Evolutionary conservation across 1,139 yeast genomes (phyloP).

Genomic region (Tardiomyces depauwii): DNA sequence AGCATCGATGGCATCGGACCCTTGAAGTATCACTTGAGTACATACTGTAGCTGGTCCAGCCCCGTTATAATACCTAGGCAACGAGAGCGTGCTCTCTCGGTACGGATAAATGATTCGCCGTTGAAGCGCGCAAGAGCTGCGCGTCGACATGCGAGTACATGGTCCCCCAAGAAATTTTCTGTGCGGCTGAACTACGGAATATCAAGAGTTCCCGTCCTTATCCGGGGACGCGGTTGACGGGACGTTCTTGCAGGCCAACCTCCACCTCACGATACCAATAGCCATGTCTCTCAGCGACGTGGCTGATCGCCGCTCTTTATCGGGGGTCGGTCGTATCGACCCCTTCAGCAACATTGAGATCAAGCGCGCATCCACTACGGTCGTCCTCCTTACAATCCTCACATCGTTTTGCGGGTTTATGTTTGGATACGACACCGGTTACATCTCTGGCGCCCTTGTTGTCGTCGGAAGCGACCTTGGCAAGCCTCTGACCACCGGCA

Average conservation of each 20-base stretch:
- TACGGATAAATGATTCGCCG: too few species aligned
- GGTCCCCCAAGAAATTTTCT: too few species aligned
- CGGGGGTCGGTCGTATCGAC: neutral
- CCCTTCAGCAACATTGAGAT: neutral
- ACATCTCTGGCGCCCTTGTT: slow-evolving; percentile 84
- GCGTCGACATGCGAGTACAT: too few species aligned
- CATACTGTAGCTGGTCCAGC: too few species aligned
- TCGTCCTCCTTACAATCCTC: slow-evolving; percentile 58
- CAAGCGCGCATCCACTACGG: slow-evolving; percentile 26
- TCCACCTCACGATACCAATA: neutral
- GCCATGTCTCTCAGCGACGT: neutral
- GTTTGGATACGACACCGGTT: slow-evolving; percentile 97
- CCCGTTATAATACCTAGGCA: too few species aligned
- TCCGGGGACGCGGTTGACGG: too few species aligned
- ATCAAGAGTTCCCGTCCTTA: too few species aligned
- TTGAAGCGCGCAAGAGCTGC: too few species aligned
- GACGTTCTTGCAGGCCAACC: too few species aligned
- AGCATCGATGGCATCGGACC: neutral
- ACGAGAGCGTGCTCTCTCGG: too few species aligned
- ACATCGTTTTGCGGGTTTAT: slow-evolving; percentile 90
- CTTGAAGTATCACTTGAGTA: too few species aligned
- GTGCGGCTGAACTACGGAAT: too few species aligned
- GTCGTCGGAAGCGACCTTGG: slow-evolving; percentile 66
- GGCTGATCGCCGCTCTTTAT: neutral
- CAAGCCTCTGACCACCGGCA: slow-evolving; percentile 47